A percentile compares a stretch with the other conserved stretches of the same genome.
These are phyloP conservation scores for Athelia sp. DNA, from an alignment of 1,284 basidiomycete species.

Conservation along the genomic window DNA sequence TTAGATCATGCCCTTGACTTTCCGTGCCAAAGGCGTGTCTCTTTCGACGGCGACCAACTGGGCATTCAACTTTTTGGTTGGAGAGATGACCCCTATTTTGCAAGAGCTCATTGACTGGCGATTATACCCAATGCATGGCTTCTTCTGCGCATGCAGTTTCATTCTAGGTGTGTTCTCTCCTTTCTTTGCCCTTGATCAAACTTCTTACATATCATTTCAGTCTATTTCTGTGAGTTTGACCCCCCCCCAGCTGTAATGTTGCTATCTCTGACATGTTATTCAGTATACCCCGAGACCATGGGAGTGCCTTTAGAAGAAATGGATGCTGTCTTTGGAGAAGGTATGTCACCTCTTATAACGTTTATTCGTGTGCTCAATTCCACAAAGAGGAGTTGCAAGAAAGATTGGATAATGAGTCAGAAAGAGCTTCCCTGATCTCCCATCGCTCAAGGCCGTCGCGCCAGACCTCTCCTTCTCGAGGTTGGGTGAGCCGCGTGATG, in stretches of 20 bases:
- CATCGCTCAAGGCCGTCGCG: conserved; percentile 20
- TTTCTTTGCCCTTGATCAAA: conserved; percentile 2
- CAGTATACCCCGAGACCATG: conserved; percentile 82
- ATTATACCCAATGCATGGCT: conserved; percentile 94
- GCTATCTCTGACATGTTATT: conserved; percentile 7
- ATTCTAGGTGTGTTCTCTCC: conserved; percentile 52
- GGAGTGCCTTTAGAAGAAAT: conserved; percentile 79
- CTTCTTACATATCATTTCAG: conserved; percentile 25
- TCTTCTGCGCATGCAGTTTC: conserved; percentile 89
- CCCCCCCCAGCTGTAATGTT: conserved; percentile 3
- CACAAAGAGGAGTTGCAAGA: conserved; percentile 52
- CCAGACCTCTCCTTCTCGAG: conserved; percentile 16
- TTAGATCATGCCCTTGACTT: conserved; percentile 87
- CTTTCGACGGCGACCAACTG: conserved; percentile 79
- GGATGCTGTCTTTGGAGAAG: conserved; percentile 81
- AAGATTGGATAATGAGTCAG: conserved; percentile 68
- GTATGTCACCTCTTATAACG: conserved; percentile 29
- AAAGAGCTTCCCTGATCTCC: conserved; percentile 55
- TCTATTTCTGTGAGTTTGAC: conserved; percentile 66
- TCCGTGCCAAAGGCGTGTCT: conserved; percentile 93
- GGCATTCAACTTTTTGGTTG: conserved; percentile 89
- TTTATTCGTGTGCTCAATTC: not conserved
- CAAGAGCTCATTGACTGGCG: conserved; percentile 92
- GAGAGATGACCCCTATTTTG: conserved; percentile 83
- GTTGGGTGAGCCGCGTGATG: conserved; percentile 50